Percentiles rank a stretch among this genome's conserved stretches.
phyloP scores from a whole-genome alignment of 192 early-diverging fungal genomes.

The Gigaspora rosea region DNA sequence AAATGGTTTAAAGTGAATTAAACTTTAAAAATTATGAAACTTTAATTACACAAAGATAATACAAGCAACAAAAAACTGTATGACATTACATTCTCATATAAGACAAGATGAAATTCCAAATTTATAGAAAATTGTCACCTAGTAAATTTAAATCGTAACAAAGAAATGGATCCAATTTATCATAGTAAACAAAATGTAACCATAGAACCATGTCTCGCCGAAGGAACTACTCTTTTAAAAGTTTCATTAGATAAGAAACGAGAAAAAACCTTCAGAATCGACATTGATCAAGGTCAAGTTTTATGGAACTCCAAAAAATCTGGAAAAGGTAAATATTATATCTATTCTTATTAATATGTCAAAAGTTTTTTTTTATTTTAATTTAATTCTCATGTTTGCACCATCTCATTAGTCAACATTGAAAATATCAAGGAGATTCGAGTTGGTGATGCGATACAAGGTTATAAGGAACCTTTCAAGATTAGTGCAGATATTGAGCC shows the following conservation, averaged over 20 bases:
- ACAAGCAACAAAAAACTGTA: too few relatives aligned
- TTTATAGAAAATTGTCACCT: too few relatives aligned
- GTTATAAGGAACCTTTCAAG: conserved; percentile 41
- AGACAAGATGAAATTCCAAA: too few relatives aligned
- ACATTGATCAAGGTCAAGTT: conserved; percentile 44
- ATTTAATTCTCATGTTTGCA: background rate
- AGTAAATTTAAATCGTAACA: too few relatives aligned
- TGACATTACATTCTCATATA: too few relatives aligned
- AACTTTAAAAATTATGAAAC: too few relatives aligned
- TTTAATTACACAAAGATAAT: too few relatives aligned
- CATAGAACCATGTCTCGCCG: conserved; percentile 27
- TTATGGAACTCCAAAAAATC: conserved; percentile 50
- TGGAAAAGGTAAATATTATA: conserved; percentile 35
- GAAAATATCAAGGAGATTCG: conserved; percentile 52
- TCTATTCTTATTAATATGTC: background rate
- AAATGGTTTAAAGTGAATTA: too few relatives aligned
- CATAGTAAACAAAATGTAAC: background rate
- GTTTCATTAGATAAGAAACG: conserved; percentile 46
- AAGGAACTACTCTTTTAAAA: conserved; percentile 44
- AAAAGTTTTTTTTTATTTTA: conserved; percentile 1
- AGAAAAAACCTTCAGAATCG: conserved; percentile 43
- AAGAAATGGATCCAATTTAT: too few relatives aligned
- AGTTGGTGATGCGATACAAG: conserved; percentile 43
- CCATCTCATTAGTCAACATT: conserved; percentile 42
- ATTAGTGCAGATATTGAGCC: conserved; percentile 40